Conservation (phyloP, 805 yeast species). For the Jamesozyma jinghongensis region DNA sequence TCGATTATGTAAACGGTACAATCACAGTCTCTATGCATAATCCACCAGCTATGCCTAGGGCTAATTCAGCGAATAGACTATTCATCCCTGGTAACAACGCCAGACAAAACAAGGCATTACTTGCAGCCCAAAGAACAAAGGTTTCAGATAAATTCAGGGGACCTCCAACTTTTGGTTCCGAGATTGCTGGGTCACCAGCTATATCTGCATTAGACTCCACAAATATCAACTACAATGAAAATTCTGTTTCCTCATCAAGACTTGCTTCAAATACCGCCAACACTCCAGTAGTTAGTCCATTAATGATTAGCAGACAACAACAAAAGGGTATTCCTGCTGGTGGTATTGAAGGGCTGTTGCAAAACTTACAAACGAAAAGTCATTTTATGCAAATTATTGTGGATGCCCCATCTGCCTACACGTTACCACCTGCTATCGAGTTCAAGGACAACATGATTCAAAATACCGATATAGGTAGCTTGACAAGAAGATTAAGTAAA, state of each 20-base stretch:
- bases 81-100: too few relatives aligned
- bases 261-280: background rate
- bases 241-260: background rate
- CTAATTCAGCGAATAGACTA: background rate
- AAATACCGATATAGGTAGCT: slow-evolving; percentile 26
- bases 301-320: slow-evolving; percentile 2
- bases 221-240: background rate
- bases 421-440: slow-evolving; percentile 21
- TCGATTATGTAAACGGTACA: slow-evolving; percentile 28
- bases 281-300: background rate
- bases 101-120: background rate
- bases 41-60: slow-evolving; percentile 3
- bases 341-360: background rate
- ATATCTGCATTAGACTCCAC: too few relatives aligned
- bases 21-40: slow-evolving; percentile 12
- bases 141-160: background rate
- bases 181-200: too few relatives aligned
- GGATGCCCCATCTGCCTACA: slow-evolving; percentile 23
- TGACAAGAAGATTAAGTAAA: slow-evolving; percentile 17
- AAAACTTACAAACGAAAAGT: slow-evolving; percentile 1
- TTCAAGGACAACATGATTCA: slow-evolving; percentile 28
- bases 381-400: slow-evolving; percentile 15
- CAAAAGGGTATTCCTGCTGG: background rate
- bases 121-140: background rate
- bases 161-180: too few relatives aligned